Conservation (phyloP, 306 rosid species). For the Casuarina equisetifolia region DNA sequence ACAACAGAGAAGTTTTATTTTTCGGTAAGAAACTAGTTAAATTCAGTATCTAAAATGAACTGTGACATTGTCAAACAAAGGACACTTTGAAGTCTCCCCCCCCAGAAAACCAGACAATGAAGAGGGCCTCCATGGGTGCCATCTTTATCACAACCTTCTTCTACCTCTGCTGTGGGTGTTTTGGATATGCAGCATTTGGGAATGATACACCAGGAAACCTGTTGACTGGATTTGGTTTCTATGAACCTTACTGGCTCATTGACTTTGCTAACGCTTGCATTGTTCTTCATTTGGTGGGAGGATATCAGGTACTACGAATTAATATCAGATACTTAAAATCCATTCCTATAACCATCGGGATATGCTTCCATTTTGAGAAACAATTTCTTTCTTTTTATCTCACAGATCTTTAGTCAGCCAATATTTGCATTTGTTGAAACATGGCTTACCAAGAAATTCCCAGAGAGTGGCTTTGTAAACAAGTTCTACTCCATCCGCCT, state of each 20-base stretch:
- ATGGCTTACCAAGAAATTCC: slow-evolving; percentile 57
- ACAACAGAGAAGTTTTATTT: neutral
- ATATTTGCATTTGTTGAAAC: slow-evolving; percentile 55
- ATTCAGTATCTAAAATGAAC: slow-evolving; percentile 15
- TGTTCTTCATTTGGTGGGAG: slow-evolving; percentile 81
- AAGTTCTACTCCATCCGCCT: slow-evolving; percentile 45
- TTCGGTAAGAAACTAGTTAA: neutral
- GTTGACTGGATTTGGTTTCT: slow-evolving; percentile 80
- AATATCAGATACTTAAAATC: neutral
- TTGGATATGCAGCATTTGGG: slow-evolving; percentile 93
- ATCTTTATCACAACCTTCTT: slow-evolving; percentile 65
- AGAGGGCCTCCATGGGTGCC: slow-evolving; percentile 63
- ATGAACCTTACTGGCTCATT: slow-evolving; percentile 81
- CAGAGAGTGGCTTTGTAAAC: slow-evolving; percentile 57
- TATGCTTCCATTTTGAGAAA: too few species aligned
- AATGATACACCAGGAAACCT: slow-evolving; percentile 78
- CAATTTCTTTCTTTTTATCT: neutral
- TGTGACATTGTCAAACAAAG: slow-evolving; percentile 37
- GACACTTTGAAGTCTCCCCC: slow-evolving; percentile 85
- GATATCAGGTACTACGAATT: slow-evolving; percentile 70
- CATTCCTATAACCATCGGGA: too few species aligned
- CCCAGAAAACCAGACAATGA: slow-evolving; percentile 77
- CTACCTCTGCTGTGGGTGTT: slow-evolving; percentile 83
- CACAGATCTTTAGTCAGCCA: slow-evolving; percentile 69
- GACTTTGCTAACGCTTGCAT: slow-evolving; percentile 87